Evolutionary conservation across 164 flowering plant genomes (phyloP), one percentile per base, ranked within the genome.

Genomic region (Chimonanthus praecox): DNA sequence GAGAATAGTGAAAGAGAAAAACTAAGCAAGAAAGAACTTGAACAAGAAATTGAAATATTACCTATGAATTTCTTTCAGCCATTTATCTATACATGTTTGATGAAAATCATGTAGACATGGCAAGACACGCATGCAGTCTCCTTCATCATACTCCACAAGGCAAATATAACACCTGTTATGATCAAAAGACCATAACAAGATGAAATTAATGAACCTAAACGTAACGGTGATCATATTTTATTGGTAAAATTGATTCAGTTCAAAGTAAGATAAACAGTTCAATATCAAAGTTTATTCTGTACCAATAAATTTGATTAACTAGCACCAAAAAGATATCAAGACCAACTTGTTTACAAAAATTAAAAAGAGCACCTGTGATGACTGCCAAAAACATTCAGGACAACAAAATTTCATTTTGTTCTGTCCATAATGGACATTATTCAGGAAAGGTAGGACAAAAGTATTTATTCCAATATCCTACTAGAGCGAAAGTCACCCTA

Each of bases 1-100:
- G 16, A 54, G 60, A 63, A 63, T 16, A 63, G 21, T 63, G 21
- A 33, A 63, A 63, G 8, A 2, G 50, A 7, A 33, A 33, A 33
- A 33, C 33, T 33, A 33, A 33, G 33, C 33, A 33, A 33, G 33
- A 33, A 33, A 33, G 33, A 33, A 33, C 33, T 33, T 33, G 33
- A 33, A 33, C 46, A 11, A 62, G 15, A 62, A 72, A 43, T 44
- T 13, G 10, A 21, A 46, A 6, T 43, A 21, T 44, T 82, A 94
- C 97, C 97, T 92, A 84, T 94, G 98, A 77, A 94, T 88, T 84
- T 94, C 97, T 80, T 92, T 94, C 51, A 94, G 91, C 98, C 98
- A 94, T 80, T 90, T 94, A 78, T 94, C 98, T 46, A 94, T 61
- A 76, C 97, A 94, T 46, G 84, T 76, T 76, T 77, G 84, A 71